Percentiles rank a stretch among this genome's conserved stretches.
Evolutionary conservation across 1,284 basidiomycete species (phyloP).

Genomic region (Boletus semigastroideus): DNA sequence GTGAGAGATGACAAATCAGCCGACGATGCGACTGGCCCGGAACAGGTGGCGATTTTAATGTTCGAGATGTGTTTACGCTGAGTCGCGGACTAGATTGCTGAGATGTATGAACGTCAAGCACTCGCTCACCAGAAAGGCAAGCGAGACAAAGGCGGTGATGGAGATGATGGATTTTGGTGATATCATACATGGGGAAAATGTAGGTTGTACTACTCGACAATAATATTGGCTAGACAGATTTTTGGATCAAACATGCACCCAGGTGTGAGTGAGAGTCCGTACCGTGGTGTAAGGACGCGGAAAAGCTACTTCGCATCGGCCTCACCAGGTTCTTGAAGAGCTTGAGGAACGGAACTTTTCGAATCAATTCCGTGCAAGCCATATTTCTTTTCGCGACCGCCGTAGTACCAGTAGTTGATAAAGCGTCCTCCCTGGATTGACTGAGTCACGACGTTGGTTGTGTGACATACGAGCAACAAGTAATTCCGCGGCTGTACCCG

Average conservation of each 20-base stretch:
- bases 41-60: slow-evolving; percentile 60
- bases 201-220: slow-evolving; percentile 13
- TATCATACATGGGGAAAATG: slow-evolving; percentile 17
- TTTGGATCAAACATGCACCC: neutral
- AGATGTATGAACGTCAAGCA: slow-evolving; percentile 92
- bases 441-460: slow-evolving; percentile 88
- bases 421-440: slow-evolving; percentile 81
- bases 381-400: slow-evolving; percentile 70
- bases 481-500: slow-evolving; percentile 93
- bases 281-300: neutral
- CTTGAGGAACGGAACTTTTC: slow-evolving; percentile 50
- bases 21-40: slow-evolving; percentile 90
- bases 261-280: neutral
- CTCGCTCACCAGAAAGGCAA: slow-evolving; percentile 71
- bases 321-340: slow-evolving; percentile 47
- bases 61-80: slow-evolving; percentile 16
- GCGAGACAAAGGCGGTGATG: slow-evolving; percentile 68
- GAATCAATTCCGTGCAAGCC: slow-evolving; percentile 36
- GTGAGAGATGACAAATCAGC: slow-evolving; percentile 91
- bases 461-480: slow-evolving; percentile 90
- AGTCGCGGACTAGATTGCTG: slow-evolving; percentile 68
- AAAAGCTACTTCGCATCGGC: slow-evolving; percentile 28
- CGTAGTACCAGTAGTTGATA: slow-evolving; percentile 85
- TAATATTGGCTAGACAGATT: slow-evolving; percentile 5
- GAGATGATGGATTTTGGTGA: slow-evolving; percentile 90